These are phyloP conservation scores for Zizania palustris DNA, from an alignment of 202 grass and related monocot species.

Conservation along the genomic window DNA sequence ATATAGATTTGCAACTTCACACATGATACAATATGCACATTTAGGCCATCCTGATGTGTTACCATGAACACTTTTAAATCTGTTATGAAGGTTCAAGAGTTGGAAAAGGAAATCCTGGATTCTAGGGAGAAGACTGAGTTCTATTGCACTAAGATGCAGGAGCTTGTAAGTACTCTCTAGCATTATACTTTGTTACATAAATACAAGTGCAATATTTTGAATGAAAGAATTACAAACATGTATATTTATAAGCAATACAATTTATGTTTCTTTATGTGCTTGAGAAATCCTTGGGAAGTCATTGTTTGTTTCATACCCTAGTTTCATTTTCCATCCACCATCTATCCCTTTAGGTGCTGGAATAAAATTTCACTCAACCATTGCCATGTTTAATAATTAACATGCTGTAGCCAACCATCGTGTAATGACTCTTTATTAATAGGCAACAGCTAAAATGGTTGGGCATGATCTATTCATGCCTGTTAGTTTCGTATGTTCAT, in stretches of 20 bases:
- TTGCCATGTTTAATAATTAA: constrained; percentile 26
- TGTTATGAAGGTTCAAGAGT: constrained; percentile 89
- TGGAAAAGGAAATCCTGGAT: constrained; percentile 98
- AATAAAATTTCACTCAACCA: constrained; percentile 23
- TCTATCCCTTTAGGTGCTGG: constrained; percentile 3
- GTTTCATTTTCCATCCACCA: constrained; percentile 19
- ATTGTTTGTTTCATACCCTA: constrained; percentile 10
- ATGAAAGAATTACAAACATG: constrained; percentile 10
- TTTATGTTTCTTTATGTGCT: constrained; percentile 5
- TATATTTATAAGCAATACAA: neutral
- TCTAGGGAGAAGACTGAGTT: constrained; percentile 96
- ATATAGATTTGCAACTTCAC: constrained; percentile 23
- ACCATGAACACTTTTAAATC: constrained; percentile 30
- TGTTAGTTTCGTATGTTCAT: constrained; percentile 40
- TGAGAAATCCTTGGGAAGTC: neutral
- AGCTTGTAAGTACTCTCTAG: constrained; percentile 80
- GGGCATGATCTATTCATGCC: constrained; percentile 29
- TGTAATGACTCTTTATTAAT: constrained; percentile 19
- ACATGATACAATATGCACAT: constrained; percentile 12
- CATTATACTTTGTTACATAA: constrained; percentile 24
- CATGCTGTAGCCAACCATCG: neutral
- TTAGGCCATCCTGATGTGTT: constrained; percentile 29
- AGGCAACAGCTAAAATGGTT: neutral
- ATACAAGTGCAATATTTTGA: constrained; percentile 35
- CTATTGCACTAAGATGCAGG: constrained; percentile 97